Conservation (phyloP, 2,329 filamentous ascomycete genomes). For the Curvularia lunata region DNA sequence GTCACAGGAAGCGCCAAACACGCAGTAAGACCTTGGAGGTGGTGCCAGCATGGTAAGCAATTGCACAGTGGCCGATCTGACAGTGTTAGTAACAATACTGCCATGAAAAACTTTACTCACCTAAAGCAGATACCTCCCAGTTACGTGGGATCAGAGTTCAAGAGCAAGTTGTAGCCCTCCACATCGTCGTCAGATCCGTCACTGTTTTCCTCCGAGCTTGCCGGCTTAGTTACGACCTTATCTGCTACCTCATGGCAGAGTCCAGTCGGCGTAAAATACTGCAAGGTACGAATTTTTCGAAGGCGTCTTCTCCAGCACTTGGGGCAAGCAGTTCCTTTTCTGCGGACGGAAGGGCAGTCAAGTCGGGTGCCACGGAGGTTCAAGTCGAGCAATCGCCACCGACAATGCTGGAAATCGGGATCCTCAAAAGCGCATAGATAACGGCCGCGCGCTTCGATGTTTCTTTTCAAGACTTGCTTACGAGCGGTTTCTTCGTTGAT, state of each 20-base stretch:
- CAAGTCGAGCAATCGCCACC: constrained; percentile 35
- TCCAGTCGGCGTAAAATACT: constrained; percentile 38
- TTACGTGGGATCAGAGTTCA: constrained; percentile 10
- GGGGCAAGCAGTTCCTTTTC: constrained; percentile 31
- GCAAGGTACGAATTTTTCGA: constrained; percentile 30
- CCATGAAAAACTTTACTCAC: constrained; percentile 8
- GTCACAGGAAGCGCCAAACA: constrained; percentile 29
- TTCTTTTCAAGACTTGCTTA: constrained; percentile 30
- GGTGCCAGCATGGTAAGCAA: constrained; percentile 26
- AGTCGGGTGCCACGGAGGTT: constrained; percentile 34
- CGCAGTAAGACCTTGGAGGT: constrained; percentile 29
- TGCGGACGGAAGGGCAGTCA: constrained; percentile 26
- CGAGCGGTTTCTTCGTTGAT: constrained; percentile 29
- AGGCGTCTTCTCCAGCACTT: constrained; percentile 35
- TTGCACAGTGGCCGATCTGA: constrained; percentile 2
- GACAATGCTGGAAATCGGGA: constrained; percentile 32
- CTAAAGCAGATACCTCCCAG: neutral
- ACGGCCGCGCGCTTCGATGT: constrained; percentile 32
- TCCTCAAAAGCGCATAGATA: constrained; percentile 35
- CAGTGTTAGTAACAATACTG: constrained; percentile 1
- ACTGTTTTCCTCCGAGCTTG: constrained; percentile 22
- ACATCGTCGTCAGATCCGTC: constrained; percentile 34
- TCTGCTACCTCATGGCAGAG: constrained; percentile 40
- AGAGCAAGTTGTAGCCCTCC: constrained; percentile 30
- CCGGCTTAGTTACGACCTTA: constrained; percentile 24